phyloP scores from a whole-genome alignment of 306 rosid genomes.

The Canavalia ensiformis region DNA sequence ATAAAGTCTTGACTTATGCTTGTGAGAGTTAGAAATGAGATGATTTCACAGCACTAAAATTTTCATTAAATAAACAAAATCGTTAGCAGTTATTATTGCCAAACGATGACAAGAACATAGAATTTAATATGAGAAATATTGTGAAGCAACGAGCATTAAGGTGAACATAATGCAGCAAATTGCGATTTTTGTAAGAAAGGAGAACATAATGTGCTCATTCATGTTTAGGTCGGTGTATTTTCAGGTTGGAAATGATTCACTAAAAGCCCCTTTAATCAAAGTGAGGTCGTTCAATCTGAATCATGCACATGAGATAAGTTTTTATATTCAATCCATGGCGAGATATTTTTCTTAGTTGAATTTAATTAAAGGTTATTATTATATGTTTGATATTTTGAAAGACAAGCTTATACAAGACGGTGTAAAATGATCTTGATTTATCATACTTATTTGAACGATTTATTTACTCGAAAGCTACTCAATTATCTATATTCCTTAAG shows the following conservation, averaged over 20 bases:
- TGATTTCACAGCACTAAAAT: background rate
- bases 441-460: background rate
- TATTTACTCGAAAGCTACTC: background rate
- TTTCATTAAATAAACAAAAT: background rate
- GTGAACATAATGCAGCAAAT: background rate
- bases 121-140: background rate
- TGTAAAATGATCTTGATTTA: background rate
- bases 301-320: slow-evolving; percentile 2
- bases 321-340: slow-evolving; percentile 15
- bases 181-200: background rate
- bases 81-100: background rate
- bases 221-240: slow-evolving; percentile 9
- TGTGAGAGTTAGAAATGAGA: background rate
- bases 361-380: background rate
- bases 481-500: background rate
- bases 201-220: background rate
- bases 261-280: slow-evolving; percentile 23
- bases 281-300: background rate
- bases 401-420: background rate
- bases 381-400: background rate
- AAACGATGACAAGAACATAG: background rate
- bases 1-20: background rate
- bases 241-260: background rate
- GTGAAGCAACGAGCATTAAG: background rate
- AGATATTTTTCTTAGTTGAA: background rate